phyloP scores from a whole-genome alignment of 305 asterid species.

The Lippia alba region DNA sequence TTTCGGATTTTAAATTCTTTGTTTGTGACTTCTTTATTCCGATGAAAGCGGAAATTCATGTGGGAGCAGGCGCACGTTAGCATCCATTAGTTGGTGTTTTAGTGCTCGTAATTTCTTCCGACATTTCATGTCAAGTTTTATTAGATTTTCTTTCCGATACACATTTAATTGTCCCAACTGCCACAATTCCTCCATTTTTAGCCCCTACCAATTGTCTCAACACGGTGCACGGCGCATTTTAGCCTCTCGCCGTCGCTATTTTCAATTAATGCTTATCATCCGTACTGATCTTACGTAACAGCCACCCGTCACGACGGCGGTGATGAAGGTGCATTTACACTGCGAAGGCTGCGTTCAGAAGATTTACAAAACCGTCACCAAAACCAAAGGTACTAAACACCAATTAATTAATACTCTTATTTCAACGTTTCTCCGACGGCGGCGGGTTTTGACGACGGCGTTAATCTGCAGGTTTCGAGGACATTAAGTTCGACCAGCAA shows the following conservation, averaged over 20 bases:
- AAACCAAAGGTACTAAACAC: slow-evolving; percentile 59
- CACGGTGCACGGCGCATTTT: slow-evolving; percentile 32
- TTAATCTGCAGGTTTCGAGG: slow-evolving; percentile 59
- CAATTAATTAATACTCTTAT: neutral
- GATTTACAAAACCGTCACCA: slow-evolving; percentile 52
- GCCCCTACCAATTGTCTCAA: slow-evolving; percentile 7
- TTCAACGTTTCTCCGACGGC: neutral
- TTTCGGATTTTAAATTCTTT: too few species aligned
- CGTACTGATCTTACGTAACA: slow-evolving; percentile 27
- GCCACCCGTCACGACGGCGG: slow-evolving; percentile 69
- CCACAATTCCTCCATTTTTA: slow-evolving; percentile 28
- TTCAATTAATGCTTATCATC: too few species aligned
- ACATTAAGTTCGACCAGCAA: slow-evolving; percentile 61
- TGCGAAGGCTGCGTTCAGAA: slow-evolving; percentile 86
- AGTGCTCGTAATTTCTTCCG: slow-evolving; percentile 12
- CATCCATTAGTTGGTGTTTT: slow-evolving; percentile 26
- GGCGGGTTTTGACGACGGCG: too few species aligned
- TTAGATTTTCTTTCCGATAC: slow-evolving; percentile 5
- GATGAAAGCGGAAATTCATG: slow-evolving; percentile 42
- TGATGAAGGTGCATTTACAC: slow-evolving; percentile 64
- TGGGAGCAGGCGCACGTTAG: slow-evolving; percentile 42
- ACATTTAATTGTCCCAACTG: slow-evolving; percentile 24
- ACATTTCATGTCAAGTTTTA: slow-evolving; percentile 39
- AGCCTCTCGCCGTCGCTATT: neutral
- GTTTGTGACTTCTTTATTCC: slow-evolving; percentile 5